Base-by-base conservation (phyloP, 164 flowering plant species). In the Santalum album region DNA sequence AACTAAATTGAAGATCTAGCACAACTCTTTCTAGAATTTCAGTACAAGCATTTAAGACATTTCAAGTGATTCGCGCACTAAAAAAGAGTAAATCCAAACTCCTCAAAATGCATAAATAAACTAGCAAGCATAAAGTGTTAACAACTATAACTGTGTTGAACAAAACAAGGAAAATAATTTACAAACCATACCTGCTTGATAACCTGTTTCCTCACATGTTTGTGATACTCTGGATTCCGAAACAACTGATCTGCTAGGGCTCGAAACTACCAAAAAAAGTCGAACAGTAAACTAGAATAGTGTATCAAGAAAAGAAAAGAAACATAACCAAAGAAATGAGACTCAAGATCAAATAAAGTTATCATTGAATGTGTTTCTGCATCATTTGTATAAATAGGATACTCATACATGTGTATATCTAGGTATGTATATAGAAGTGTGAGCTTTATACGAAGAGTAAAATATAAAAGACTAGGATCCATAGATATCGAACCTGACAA, bases 161-260 rank as follows among this genome's bases (percentile, higher is more conserved):
- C 34, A 29, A 29, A 51, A 19, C 43, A 2, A 32, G 55, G 19
- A 23, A 11, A n/a, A n/a, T n/a, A n/a, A 34, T 50, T 24, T 7
- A 15, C 6, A 25, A 18, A 52, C 14, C 26, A 22, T 50, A 83
- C 98, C 98, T 90, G 98, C 75, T 79, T 90, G 62, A 79, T 57
- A 48, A 87, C 74, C 53, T 81, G 53, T 74, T 75, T 90, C 52
- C 98, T 76, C 26, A 90, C 90, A 70, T 80, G 77, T 53, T 75
- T 86, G 75, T 90, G 98, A 64, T 87, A 76, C 44, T 87, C 95
- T 45, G 89, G 81, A 68, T 79, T 80, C 25, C 77, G 82, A 60
- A 75, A 86, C 62, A 90, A 67, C 75, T 90, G 98, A 73, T 90
- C 98, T 40, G 98, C 91, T 57, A 90, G 69, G 64, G 98, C 96